Conservation (phyloP, 371 early-diverging fungal genomes). For the Apophysomyces ossiformis region DNA sequence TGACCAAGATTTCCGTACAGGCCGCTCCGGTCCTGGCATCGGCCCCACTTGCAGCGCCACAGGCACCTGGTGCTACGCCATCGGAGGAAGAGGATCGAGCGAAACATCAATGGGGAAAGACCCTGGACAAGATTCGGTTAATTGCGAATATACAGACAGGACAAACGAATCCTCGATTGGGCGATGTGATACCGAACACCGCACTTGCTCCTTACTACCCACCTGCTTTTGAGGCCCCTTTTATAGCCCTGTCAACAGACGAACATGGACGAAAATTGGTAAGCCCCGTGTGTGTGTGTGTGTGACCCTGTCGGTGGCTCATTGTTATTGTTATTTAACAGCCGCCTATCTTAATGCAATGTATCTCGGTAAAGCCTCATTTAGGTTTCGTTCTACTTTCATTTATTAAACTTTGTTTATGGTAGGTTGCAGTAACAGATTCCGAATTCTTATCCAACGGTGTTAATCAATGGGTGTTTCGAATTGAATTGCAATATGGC, state of each 20-base stretch:
- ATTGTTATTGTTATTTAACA: slow-evolving; percentile 14
- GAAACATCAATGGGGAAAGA: slow-evolving; percentile 45
- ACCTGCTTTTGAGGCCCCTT: slow-evolving; percentile 49
- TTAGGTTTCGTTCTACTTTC: slow-evolving; percentile 8
- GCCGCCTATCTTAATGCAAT: slow-evolving; percentile 51
- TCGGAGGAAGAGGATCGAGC: slow-evolving; percentile 19
- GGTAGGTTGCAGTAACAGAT: slow-evolving; percentile 58
- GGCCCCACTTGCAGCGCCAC: slow-evolving; percentile 12
- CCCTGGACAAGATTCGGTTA: slow-evolving; percentile 39
- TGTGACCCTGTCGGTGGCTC: slow-evolving; percentile 4
- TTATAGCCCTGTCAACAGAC: slow-evolving; percentile 45
- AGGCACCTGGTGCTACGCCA: neutral
- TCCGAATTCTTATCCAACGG: slow-evolving; percentile 49
- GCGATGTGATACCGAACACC: slow-evolving; percentile 9
- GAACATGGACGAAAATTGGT: slow-evolving; percentile 49
- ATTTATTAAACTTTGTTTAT: slow-evolving; percentile 6
- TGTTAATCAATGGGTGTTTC: slow-evolving; percentile 56
- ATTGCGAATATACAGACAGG: slow-evolving; percentile 31
- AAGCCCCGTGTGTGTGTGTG: slow-evolving; percentile 12
- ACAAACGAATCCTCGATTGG: slow-evolving; percentile 9
- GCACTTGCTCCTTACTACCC: slow-evolving; percentile 49
- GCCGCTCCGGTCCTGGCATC: neutral
- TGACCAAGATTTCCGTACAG: slow-evolving; percentile 1
- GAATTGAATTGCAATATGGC: slow-evolving; percentile 81
- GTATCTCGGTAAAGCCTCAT: slow-evolving; percentile 33